A percentile compares a stretch with the other conserved stretches of the same genome.
Conservation (phyloP, 495 filamentous ascomycete genomes). For the Xylaria telfairii region DNA sequence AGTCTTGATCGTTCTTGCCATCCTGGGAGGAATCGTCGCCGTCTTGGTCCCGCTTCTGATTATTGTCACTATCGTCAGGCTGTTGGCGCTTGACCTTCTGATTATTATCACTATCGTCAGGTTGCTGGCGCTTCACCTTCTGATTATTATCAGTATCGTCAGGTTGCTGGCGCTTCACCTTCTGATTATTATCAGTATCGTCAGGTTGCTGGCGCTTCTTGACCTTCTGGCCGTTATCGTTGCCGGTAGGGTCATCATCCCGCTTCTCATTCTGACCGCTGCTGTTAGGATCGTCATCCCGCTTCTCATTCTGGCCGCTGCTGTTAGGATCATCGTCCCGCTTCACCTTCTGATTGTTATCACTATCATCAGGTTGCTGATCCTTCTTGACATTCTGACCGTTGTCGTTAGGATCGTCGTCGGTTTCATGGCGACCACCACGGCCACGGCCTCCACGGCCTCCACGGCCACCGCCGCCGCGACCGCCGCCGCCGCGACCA, state of each 20-base stretch:
- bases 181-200: slow-evolving; percentile 7
- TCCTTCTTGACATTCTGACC: not conserved
- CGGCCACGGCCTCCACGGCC: not conserved
- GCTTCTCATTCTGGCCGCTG: too few species aligned
- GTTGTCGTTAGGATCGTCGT: not conserved
- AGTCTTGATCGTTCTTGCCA: too few species aligned
- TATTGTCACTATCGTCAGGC: too few species aligned
- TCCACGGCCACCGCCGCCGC: not conserved
- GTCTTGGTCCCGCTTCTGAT: too few species aligned
- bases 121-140: not conserved
- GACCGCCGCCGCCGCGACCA: not conserved
- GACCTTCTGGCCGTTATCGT: not conserved
- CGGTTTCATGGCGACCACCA: not conserved
- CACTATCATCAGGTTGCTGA: not conserved
- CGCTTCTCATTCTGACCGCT: not conserved
- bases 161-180: not conserved
- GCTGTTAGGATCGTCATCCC: not conserved
- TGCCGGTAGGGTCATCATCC: not conserved
- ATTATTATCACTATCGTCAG: not conserved
- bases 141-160: not conserved
- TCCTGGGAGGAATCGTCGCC: too few species aligned
- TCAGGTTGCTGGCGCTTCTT: not conserved
- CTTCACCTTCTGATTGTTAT: not conserved
- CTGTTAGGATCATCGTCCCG: too few species aligned
- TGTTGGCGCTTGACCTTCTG: not conserved